Evolutionary conservation across 805 yeast species (phyloP).

Genomic region (Wickerhamiella sorbophila): DNA sequence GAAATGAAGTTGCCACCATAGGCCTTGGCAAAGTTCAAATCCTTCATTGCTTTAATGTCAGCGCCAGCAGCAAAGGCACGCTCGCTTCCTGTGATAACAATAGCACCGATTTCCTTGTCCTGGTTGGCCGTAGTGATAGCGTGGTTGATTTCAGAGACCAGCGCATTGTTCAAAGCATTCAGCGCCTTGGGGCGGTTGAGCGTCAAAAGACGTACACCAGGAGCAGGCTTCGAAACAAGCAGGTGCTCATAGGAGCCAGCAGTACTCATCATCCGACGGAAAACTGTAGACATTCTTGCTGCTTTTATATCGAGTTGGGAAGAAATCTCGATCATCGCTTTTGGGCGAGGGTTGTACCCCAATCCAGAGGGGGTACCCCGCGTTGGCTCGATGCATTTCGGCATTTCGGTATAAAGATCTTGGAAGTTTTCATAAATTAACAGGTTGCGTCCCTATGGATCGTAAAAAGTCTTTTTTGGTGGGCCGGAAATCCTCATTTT

Average conservation of each 20-base stretch:
- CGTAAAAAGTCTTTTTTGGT: no score
- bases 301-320: neutral
- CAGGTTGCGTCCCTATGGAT: no score
- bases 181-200: constrained; percentile 34
- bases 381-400: no score
- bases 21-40: constrained; percentile 27
- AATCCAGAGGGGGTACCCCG: neutral
- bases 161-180: constrained; percentile 28
- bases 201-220: constrained; percentile 29
- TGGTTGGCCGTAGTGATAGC: constrained; percentile 27
- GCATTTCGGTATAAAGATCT: no score
- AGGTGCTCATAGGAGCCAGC: constrained; percentile 26
- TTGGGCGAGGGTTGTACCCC: neutral
- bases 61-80: constrained; percentile 44
- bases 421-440: no score
- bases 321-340: neutral
- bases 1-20: constrained; percentile 26
- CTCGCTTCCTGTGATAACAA: constrained; percentile 34
- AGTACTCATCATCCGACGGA: constrained; percentile 2
- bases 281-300: neutral
- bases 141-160: constrained; percentile 27
- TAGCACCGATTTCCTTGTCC: constrained; percentile 31
- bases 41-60: constrained; percentile 38
- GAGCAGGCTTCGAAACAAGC: constrained; percentile 27
- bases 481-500: no score